Base-by-base conservation (phyloP, 2,329 filamentous ascomycete species). In the Samsoniella hepiali region DNA sequence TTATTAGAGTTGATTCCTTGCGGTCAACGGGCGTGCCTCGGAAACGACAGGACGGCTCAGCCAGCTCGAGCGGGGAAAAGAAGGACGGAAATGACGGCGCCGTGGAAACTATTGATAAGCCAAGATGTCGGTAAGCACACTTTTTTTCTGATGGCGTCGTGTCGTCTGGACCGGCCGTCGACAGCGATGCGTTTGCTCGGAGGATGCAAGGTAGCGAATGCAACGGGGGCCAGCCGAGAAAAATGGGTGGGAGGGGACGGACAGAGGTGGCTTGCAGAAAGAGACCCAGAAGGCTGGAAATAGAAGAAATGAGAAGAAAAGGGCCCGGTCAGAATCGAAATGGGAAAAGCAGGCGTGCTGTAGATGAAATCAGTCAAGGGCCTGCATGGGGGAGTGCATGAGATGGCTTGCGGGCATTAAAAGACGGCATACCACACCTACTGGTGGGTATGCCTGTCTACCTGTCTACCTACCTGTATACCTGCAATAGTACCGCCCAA, bases 141-240 rank as follows among this genome's bases (percentile, higher is more conserved):
- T 32, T 44, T n/a, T 17, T 15, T 49, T 15, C 7, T 17, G 27
- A 22, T 38, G 6, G 31, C 15, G 50, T 36, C 8, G 60, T 50
- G 60, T 63, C 36, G 44, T 63, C 60, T 63, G 60, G 60, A 50
- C 60, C 60, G 60, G 60, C 60, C 60, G 60, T 34, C 15, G 60
- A 56, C 51, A 56, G 45, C n/a, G 42, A 40, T 40, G 60, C 36
- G 49, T 60, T 61, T 54, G 58, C 53, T 54, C 8, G 31, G 29
- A 56, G 50, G 44, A 50, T 49, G 53, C 42, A 8, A 62, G n/a
- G 40, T 34, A 47, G 51, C 29, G 53, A 57, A 58, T 58, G 60
- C 44, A 49, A 53, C 49, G 47, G 58, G 53, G 53, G 47, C 47
- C 58, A 44, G 44, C 51, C 60, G 42, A 31, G 32, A 32, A 49